Evolutionary conservation across 345 rosid species (phyloP), one percentile per base, ranked within the genome.

Genomic region (Aurinia saxatilis): DNA sequence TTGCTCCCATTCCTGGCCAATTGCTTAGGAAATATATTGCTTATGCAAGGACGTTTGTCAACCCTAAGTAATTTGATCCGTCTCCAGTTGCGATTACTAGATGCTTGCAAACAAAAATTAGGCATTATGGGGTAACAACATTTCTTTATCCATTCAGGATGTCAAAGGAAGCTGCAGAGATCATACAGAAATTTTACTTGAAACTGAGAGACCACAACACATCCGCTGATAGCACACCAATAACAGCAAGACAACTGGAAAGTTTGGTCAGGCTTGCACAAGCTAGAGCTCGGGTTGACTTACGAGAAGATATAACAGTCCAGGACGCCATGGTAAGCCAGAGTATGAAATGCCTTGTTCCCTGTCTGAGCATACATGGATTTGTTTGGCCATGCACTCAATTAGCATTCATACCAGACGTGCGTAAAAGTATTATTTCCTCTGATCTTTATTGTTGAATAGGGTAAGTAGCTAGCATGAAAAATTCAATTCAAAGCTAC

Each of bases 231-330:
- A 58, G 84, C 61, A 93, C 96, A 41, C 99, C 96, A 46, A 90
- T 90, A 80, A 93, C 97, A 62, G 96, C 99, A 54, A 81, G 99
- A 77, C 99, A 93, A 46, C 74, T 93, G 42, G 99, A 93, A 74
- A 93, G 99, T 77, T 77, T 93, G 74, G 96, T 87, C 60, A 79
- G 99, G 77, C 78, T 90, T 45, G 90, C 91, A 21, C 79, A 85
- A 84, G 97, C 99, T 78, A 81, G 95, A 72, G 99, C 99, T 60
- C 84, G 96, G 70, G 76, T 93, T 35, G 99, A 93, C 53, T 78
- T 93, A 60, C 80, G 99, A 75, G 97, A 90, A 75, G 87, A 87
- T 75, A 83, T 93, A 73, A 93, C 96, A 54, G 81, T 72, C 50
- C 90, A 90, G 72, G 96, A 93, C 74, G 97, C 97, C 54, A 66